Evolutionary conservation across 202 grass and related monocot species (phyloP).

Genomic region (Setaria viridis): DNA sequence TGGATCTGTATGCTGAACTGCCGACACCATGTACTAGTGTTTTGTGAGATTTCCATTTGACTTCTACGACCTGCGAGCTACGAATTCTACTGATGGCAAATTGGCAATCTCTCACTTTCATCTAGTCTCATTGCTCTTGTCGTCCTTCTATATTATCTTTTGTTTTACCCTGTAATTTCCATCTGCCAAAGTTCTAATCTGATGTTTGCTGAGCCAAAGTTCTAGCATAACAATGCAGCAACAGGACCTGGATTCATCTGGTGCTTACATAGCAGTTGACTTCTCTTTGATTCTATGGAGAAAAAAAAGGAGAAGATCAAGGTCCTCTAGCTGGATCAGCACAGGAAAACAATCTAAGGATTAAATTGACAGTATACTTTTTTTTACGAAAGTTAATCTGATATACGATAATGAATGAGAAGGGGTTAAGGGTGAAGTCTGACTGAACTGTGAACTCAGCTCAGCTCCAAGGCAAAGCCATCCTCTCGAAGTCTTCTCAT

Average conservation of each 20-base stretch:
- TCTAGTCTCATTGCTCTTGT: background rate
- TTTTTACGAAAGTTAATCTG: background rate
- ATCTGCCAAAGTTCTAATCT: background rate
- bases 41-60: background rate
- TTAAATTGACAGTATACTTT: background rate
- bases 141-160: background rate
- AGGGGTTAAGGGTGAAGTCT: background rate
- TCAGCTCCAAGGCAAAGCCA: background rate
- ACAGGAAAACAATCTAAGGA: background rate
- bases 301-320: background rate
- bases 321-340: background rate
- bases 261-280: background rate
- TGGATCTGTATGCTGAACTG: background rate
- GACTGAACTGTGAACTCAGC: background rate
- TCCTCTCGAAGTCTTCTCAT: background rate
- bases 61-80: background rate
- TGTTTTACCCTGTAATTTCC: background rate
- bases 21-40: background rate
- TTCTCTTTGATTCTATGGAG: background rate
- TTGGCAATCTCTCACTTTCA: background rate
- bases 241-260: background rate
- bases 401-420: background rate
- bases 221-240: background rate
- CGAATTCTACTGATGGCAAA: background rate
- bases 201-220: background rate